Conservation (phyloP, 106 monocot genomes). For the Dendrobium chrysotoxum region DNA sequence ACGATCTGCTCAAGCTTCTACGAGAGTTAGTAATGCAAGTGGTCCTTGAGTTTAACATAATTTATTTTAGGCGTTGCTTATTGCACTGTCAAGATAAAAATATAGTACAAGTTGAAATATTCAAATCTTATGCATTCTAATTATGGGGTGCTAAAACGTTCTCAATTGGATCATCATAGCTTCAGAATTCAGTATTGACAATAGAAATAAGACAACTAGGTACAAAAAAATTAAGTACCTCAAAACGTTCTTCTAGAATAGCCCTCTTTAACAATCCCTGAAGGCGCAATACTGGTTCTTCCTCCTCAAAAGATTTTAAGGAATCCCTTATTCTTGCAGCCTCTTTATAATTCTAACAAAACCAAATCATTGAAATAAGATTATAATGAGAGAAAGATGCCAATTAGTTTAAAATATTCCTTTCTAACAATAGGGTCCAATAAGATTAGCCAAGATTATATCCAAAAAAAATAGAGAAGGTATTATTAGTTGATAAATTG, state of each 20-base stretch:
- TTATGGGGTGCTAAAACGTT: not conserved
- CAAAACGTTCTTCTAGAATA: slow-evolving; percentile 57
- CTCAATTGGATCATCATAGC: not conserved
- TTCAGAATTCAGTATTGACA: not conserved
- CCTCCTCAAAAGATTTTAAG: slow-evolving; percentile 56
- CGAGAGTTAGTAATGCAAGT: too few species aligned
- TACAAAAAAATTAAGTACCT: slow-evolving; percentile 22
- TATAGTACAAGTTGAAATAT: not conserved
- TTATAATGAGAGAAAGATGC: not conserved
- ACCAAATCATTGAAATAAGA: not conserved
- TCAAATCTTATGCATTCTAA: not conserved
- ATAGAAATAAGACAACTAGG: not conserved
- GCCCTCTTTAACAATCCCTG: slow-evolving; percentile 41
- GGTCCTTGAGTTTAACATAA: too few species aligned
- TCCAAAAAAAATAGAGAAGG: not conserved
- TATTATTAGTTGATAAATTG: not conserved
- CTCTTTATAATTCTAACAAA: slow-evolving; percentile 58
- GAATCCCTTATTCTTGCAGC: slow-evolving; percentile 71
- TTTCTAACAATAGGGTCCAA: not conserved
- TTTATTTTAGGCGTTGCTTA: too few species aligned
- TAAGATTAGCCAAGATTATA: not conserved
- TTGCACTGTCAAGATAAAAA: not conserved
- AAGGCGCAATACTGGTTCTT: slow-evolving; percentile 63
- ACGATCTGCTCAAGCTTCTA: too few species aligned
- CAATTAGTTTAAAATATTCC: not conserved